Base-by-base conservation (phyloP, 768 basidiomycete genomes). In the Boletellus sp. region DNA sequence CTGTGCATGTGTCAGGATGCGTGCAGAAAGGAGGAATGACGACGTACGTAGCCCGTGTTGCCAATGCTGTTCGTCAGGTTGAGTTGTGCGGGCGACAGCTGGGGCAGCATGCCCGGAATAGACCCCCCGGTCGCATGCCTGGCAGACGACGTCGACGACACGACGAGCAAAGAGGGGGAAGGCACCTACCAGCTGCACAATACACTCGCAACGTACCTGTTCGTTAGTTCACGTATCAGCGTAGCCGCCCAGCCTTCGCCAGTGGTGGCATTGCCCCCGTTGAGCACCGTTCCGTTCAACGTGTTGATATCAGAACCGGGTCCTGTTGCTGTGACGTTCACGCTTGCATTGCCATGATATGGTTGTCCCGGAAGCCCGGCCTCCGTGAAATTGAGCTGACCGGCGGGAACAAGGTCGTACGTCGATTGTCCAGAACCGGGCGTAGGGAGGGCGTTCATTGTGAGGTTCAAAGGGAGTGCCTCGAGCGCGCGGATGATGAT, bases 181-280 rank as follows among this genome's bases (percentile, higher is more conserved):
- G 13, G 16, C 11, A 36, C 78, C 58, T 53, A 90, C 94, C 94
- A 97, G 57, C 89, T 91, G 68, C 94, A 96, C 53, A 95, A 76
- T 1, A 82, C 81, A 53, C 90, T 86, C 23, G 85, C 73, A 57
- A 89, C 74, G 66, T 94, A 95, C 34, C 94, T 78, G 63, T 95
- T 94, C 8, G 87, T 90, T 51, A 94, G 72, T 63, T 90, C 82
- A 38, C 87, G 78, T 58, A 74, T 74, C 16, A 94, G 72, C 6
- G 76, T 70, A 16, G 74, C 67, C 3, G 70, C 74, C 89, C 88
- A 90, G 3, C 81, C 85, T 60, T 88, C 87, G 11, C 77, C 76
- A 12, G 58, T 53, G 0, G 70, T 76, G 4, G 77, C 76, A 52
- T 81, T 88, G 9, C 87, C 85, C 17, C 88, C 87, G 56, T 87